phyloP scores from a whole-genome alignment of 176 grass and related monocot genomes.

The Phoenix roebelenii region DNA sequence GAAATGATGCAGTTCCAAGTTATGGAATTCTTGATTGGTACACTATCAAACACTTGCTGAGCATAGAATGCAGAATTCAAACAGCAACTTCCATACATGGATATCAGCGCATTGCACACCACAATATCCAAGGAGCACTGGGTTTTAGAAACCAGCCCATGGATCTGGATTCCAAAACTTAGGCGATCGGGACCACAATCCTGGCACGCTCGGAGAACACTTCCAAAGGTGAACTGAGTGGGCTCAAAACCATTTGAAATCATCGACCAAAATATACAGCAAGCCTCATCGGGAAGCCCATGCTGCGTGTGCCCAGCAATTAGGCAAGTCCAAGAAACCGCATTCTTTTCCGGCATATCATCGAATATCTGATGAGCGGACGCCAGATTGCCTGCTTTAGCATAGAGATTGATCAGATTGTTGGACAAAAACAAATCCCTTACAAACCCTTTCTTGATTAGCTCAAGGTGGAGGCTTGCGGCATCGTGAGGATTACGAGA shows the following conservation, averaged over 20 bases:
- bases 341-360: slow-evolving; percentile 42
- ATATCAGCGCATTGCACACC: slow-evolving; percentile 67
- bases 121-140: slow-evolving; percentile 21
- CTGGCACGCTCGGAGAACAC: slow-evolving; percentile 44
- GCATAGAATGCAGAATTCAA: slow-evolving; percentile 22
- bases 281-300: slow-evolving; percentile 27
- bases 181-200: slow-evolving; percentile 29
- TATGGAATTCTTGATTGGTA: slow-evolving; percentile 32
- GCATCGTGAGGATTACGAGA: slow-evolving; percentile 4
- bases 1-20: slow-evolving; percentile 79
- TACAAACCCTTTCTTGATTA: slow-evolving; percentile 41
- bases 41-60: slow-evolving; percentile 39
- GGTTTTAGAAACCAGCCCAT: slow-evolving; percentile 53
- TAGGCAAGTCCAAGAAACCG: slow-evolving; percentile 64
- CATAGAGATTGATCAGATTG: slow-evolving; percentile 45
- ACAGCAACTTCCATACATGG: slow-evolving; percentile 54
- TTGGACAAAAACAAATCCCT: slow-evolving; percentile 51
- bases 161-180: slow-evolving; percentile 45
- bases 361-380: slow-evolving; percentile 34
- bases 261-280: slow-evolving; percentile 40
- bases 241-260: slow-evolving; percentile 31
- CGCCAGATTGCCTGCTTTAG: slow-evolving; percentile 28
- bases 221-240: slow-evolving; percentile 64
- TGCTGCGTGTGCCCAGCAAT: slow-evolving; percentile 40
- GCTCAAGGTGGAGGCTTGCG: slow-evolving; percentile 43